Evolutionary conservation across 1,139 yeast genomes (phyloP).

Genomic region (Pneumocystis jirovecii): DNA sequence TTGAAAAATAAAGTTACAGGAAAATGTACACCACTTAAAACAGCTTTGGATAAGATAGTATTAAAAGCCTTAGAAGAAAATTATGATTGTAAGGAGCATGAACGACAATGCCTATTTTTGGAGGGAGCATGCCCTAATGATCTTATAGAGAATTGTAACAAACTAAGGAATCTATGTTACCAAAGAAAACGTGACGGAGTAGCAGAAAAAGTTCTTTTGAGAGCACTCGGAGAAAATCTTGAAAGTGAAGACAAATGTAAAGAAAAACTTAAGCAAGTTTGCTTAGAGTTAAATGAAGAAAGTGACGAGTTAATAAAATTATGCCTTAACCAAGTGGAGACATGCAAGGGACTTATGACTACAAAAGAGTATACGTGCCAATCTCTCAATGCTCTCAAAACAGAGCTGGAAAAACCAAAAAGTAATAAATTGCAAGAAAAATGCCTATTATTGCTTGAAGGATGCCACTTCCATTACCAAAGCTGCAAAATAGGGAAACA

Average conservation of each 20-base stretch:
- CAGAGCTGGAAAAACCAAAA: neutral
- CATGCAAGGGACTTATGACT: neutral
- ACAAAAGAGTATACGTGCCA: neutral
- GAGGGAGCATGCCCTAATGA: neutral
- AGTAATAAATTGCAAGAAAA: neutral
- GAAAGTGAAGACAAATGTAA: neutral
- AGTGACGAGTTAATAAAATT: neutral
- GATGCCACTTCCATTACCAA: neutral
- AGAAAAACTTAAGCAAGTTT: neutral
- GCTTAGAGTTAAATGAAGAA: neutral
- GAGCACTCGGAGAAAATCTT: neutral
- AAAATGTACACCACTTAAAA: neutral
- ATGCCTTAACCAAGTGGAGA: neutral
- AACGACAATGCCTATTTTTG: neutral
- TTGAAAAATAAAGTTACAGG: neutral
- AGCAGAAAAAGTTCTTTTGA: neutral
- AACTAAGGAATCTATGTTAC: neutral
- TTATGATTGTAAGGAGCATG: neutral
- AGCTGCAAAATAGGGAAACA: neutral
- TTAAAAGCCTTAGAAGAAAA: neutral
- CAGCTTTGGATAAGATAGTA: neutral
- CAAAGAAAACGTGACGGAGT: neutral
- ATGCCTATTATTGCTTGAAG: neutral
- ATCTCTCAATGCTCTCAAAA: neutral
- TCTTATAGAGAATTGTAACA: neutral